Base-by-base conservation (phyloP, 345 rosid genomes). In the Cardamine chenopodiifolia region DNA sequence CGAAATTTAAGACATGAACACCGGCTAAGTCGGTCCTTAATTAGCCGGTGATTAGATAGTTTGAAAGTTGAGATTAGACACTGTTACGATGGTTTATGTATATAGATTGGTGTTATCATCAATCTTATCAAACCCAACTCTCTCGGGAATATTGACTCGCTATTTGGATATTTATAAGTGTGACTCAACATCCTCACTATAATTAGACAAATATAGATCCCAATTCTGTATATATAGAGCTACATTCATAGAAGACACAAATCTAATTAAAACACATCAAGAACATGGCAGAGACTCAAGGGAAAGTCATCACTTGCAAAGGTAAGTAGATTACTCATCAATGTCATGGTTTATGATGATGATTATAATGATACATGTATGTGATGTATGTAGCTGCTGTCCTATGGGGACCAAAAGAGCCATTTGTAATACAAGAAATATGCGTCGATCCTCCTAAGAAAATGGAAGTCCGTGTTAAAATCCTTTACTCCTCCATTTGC, bases 401-500 rank as follows among this genome's bases (percentile, higher is more conserved):
- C 9, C 75, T 80, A 28, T 71, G 86, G 78, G 87, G 88, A 18
- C 91, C 93, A 5, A 77, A 77, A 14, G 80, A 84, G 56, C 85
- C 89, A 2, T 80, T 90, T 48, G 81, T 82, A 0, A 62, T 90
- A 6, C 87, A 88, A 77, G 83, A 83, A 29, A 77, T 88, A 72
- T 82, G 59, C 17, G 96, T 90, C 2, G 86, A 87, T 62, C 96
- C 92, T 25, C 93, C 90, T 0, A 77, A 83, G 62, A 65, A 78
- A 53, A 69, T 82, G 88, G 96, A 90, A 82, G 86, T 90, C 45
- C 81, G 96, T 7, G 61, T 90, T 56, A 81, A 78, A 68, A 77
- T 88, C 54, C 87, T 86, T 64, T 88, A 75, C 71, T 76, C 91
- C 8, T 90, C 91, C 7, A 57, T 90, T 35, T 90, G 96, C 53